Base-by-base conservation (phyloP, 495 filamentous ascomycete species). In the Opeltia flavorubescens region DNA sequence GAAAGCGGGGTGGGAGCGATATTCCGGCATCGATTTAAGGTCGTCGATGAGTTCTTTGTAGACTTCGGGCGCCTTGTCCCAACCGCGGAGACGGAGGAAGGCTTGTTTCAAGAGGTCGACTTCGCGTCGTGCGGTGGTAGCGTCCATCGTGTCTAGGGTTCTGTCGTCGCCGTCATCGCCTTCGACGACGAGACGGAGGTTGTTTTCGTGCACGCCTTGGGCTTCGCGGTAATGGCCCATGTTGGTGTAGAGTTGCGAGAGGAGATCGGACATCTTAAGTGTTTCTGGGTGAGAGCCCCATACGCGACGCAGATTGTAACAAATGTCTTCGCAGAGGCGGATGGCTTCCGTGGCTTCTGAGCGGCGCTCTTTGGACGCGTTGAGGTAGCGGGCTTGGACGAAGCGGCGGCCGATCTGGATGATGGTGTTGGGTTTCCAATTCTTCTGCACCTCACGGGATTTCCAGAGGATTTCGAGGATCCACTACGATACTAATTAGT, bases 231-330 rank as follows among this genome's bases (percentile, higher is more conserved):
- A 57, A 34, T 72, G 66, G 0, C 63, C 61, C 2, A 68, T 69
- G 2, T 62, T 63, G 1, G 71, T 70, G 50, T 72, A 76, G 13
- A 81, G 62, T 0, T 64, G 64, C 0, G 75, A 73, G 0, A 81
- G 68, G 33, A 79, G 66, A 48, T 71, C 65, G 25, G 64, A 68
- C 67, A 78, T 74, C 7, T 72, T 65, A 20, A 80, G 59, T 0
- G 76, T 70, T 17, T 74, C 66, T 4, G 58, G 59, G 51, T 81
- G 64, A 21, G 67, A 66, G 15, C 75, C 75, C 54, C 70, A 75
- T 5, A 71, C 69, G 34, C 75, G 71, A 5, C 74, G 73, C 42
- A 81, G 62, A 46, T 81, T 81, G 62, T 81, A 80, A 58, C 71
- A 75, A 50, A 81, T 75, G 52, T 70, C 71, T 42, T 76, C 71